These are phyloP conservation scores for Xylariales sp. DNA, from an alignment of 2,329 filamentous ascomycete species.

Conservation along the genomic window DNA sequence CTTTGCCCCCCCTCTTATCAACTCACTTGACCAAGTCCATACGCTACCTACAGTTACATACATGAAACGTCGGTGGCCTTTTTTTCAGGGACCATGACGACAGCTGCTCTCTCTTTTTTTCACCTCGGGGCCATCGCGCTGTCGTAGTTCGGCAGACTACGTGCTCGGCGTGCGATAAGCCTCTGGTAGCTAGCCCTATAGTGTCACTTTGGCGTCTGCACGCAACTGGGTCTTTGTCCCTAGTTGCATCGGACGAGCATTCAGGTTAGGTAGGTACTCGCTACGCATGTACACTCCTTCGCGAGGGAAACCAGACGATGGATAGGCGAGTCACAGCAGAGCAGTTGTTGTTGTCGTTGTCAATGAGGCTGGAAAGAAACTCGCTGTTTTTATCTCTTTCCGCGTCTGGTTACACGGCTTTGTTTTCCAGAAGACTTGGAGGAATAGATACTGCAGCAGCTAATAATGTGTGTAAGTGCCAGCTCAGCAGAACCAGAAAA, in stretches of 20 bases:
- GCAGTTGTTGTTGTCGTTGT: background rate
- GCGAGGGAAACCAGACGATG: background rate
- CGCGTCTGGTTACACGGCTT: background rate
- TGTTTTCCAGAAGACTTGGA: conserved; percentile 15
- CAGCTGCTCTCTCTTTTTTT: background rate
- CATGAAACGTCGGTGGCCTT: conserved; percentile 26
- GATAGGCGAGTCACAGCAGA: conserved; percentile 10
- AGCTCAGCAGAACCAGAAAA: conserved; percentile 31
- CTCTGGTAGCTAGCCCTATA: conserved; percentile 32
- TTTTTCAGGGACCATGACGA: conserved; percentile 7
- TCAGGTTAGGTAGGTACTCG: conserved; percentile 13
- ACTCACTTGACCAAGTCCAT: conserved; percentile 37
- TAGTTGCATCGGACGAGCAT: conserved; percentile 22
- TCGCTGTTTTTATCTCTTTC: conserved; percentile 13
- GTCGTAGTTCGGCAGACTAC: background rate
- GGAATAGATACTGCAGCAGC: background rate
- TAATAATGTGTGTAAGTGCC: conserved; percentile 18
- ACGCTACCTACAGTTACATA: conserved; percentile 14
- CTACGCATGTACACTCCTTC: no score
- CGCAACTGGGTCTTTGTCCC: conserved; percentile 17
- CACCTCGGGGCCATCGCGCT: background rate
- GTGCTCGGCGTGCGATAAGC: conserved; percentile 29
- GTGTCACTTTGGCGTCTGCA: conserved; percentile 20
- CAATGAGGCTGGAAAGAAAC: conserved; percentile 12
- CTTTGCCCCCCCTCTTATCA: conserved; percentile 6